Percentiles rank a stretch among this genome's conserved stretches.
phyloP scores from a whole-genome alignment of 768 basidiomycete species.

The Leccinum rimulosum region DNA sequence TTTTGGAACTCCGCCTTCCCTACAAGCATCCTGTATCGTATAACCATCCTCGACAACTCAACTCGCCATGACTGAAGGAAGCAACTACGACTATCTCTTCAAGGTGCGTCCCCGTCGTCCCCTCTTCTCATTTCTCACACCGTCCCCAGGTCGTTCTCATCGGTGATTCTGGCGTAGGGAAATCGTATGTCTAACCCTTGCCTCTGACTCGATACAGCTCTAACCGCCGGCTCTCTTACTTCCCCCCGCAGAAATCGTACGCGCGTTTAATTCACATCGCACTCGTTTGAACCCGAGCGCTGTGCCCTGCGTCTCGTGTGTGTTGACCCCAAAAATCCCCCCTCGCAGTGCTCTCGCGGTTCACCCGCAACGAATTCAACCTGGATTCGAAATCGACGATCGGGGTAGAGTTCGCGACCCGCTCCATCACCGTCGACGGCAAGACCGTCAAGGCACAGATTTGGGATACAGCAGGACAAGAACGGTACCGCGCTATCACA shows the following conservation, averaged over 20 bases:
- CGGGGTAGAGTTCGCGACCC: constrained; percentile 97
- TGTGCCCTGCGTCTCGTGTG: background rate
- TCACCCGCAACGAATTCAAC: constrained; percentile 99
- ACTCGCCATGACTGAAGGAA: constrained; percentile 77
- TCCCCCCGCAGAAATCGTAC: constrained; percentile 34
- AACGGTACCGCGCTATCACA: constrained; percentile 96
- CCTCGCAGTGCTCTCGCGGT: constrained; percentile 89
- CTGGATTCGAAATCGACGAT: constrained; percentile 99
- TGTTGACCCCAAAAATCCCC: constrained; percentile 4
- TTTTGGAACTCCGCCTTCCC: constrained; percentile 33
- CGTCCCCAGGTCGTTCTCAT: constrained; percentile 88
- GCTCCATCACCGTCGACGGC: constrained; percentile 91
- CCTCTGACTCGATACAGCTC: background rate
- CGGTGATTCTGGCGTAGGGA: constrained; percentile 73
- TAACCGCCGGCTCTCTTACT: background rate
- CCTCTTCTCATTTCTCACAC: background rate
- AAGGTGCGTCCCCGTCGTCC: constrained; percentile 55
- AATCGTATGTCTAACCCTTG: background rate
- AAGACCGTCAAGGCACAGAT: constrained; percentile 99
- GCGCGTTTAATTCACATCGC: constrained; percentile 3
- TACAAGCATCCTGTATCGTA: constrained; percentile 1
- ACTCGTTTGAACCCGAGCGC: background rate
- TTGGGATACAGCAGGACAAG: constrained; percentile 99
- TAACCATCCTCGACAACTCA: constrained; percentile 11
- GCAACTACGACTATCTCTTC: constrained; percentile 99